Percentiles rank a stretch among this genome's conserved stretches.
Conservation (phyloP, 805 yeast genomes). For the Candida easanensis region DNA sequence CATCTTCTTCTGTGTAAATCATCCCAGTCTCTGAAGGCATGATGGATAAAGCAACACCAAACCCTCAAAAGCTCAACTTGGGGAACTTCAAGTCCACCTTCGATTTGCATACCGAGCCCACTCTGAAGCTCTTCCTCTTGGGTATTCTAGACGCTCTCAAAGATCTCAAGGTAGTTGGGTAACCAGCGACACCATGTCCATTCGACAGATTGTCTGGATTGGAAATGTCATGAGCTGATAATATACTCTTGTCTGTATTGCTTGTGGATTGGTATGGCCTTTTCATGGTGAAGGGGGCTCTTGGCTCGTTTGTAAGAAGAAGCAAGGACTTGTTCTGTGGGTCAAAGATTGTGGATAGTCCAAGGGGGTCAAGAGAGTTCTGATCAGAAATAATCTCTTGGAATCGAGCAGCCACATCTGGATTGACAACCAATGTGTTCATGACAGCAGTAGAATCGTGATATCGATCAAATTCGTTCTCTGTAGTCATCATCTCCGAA, state of each 20-base stretch:
- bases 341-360: conserved; percentile 15
- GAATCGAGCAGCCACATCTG: not conserved
- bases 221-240: too few relatives aligned
- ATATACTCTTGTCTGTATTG: too few relatives aligned
- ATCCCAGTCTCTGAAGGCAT: not conserved
- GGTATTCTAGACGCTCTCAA: conserved; percentile 10
- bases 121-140: conserved; percentile 10
- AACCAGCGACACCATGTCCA: too few relatives aligned
- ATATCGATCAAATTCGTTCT: not conserved
- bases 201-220: too few relatives aligned
- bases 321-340: conserved; percentile 13
- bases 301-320: not conserved
- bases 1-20: not conserved
- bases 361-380: not conserved
- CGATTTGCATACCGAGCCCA: conserved; percentile 5
- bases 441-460: not conserved
- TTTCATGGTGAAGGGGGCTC: too few relatives aligned
- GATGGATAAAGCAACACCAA: not conserved
- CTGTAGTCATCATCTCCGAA: too few relatives aligned
- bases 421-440: not conserved
- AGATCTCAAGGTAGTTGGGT: too few relatives aligned
- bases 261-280: too few relatives aligned
- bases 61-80: conserved; percentile 3
- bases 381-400: not conserved
- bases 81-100: conserved; percentile 19